Base-by-base conservation (phyloP, 768 basidiomycete genomes). In the Rhizopogon salebrosus region DNA sequence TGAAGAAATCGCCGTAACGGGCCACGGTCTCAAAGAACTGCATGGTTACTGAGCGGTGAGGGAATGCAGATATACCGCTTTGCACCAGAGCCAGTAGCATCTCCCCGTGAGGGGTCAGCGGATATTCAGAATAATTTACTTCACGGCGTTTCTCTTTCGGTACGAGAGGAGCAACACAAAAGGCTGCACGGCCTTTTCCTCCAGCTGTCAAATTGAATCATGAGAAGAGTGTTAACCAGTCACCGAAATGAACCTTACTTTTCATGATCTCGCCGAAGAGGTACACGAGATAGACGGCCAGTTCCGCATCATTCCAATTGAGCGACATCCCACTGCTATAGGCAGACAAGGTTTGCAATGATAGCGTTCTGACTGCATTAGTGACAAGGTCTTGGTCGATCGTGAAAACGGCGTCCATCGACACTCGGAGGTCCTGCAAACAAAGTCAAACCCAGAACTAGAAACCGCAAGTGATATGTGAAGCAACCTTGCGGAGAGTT, bases 1-100 rank as follows among this genome's bases (percentile, higher is more conserved):
- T 93, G 84, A 98, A 98, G 68, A 99, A 98, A 61, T 98, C 97
- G 34, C 84, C 81, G 65, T 98, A 99, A 43, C 97, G 82, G n/a
- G 90, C 81, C 10, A 80, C 80, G 4, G 90, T 89, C 70, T 99
- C 97, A 58, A 98, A 98, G 68, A 91, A 94, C 63, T 95, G 93
- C 69, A 95, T 77, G 7, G 82, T 76, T 18, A 98, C 95, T 11
- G 85, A 78, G 27, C 84, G 83, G 70, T 95, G 88, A 6, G 92
- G 93, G 70, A 86, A 94, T 4, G 79, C 75, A 13, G 85, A 84
- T 50, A 98, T 83, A 31, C 88, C 84, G 22, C 91, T 90, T 60
- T 88, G 82, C 38, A 97, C 82, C 43, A 97, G 82, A 2, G 88
- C 81, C 55, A 86, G 77, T 39, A 99, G 72, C 77, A 98, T 84